A percentile compares a stretch with the other conserved stretches of the same genome.
phyloP scores from a whole-genome alignment of 176 grass and related monocot genomes.

The Chloris gayana region DNA sequence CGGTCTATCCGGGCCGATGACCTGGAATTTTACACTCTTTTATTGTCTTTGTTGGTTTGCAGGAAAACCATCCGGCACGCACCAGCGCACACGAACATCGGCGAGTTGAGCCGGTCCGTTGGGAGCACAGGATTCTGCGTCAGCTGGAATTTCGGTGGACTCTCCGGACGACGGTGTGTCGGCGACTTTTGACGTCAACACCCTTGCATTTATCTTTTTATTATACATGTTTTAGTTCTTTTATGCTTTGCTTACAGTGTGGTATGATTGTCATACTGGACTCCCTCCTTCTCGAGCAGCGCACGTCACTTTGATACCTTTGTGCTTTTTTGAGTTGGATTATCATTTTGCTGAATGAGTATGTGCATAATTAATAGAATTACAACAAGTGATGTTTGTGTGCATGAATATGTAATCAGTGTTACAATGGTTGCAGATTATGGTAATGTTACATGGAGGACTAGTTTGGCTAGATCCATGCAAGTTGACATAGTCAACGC shows the following conservation, averaged over 20 bases:
- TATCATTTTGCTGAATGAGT: background rate
- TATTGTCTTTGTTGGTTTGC: too few relatives aligned
- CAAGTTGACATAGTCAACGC: conserved; percentile 74
- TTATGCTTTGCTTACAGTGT: background rate
- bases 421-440: conserved; percentile 44
- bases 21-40: too few relatives aligned
- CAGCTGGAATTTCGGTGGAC: too few relatives aligned
- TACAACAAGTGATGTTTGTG: conserved; percentile 11
- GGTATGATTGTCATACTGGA: background rate
- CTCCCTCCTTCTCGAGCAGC: background rate
- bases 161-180: too few relatives aligned
- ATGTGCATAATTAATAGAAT: conserved; percentile 7
- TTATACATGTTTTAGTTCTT: background rate
- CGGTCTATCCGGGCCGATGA: too few relatives aligned
- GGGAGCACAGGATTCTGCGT: too few relatives aligned
- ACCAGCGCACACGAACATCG: too few relatives aligned
- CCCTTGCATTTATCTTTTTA: background rate
- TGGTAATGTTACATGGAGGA: conserved; percentile 41
- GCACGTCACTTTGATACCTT: conserved; percentile 6
- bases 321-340: conserved; percentile 6
- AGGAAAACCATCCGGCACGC: too few relatives aligned
- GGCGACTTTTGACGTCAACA: too few relatives aligned
- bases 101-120: too few relatives aligned
- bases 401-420: conserved; percentile 24
- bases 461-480: conserved; percentile 27